phyloP scores from a whole-genome alignment of 129 eudicot species.

The Scalesia atractyloides region DNA sequence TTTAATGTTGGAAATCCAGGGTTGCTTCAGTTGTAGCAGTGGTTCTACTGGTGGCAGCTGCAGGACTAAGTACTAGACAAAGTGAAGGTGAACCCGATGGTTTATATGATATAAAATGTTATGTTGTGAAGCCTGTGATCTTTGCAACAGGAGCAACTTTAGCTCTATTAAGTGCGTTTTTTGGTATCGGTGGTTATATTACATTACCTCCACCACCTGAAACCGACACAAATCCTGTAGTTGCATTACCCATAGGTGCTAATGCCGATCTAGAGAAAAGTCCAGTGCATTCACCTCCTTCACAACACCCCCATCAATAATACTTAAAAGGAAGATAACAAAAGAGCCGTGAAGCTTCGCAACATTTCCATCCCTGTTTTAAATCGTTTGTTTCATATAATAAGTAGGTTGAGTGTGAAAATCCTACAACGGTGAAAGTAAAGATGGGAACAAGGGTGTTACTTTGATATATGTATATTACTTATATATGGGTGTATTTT shows the following conservation, averaged over 20 bases:
- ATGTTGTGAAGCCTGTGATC: constrained; percentile 33
- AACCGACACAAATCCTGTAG: background rate
- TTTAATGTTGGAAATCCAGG: constrained; percentile 18
- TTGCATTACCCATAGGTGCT: constrained; percentile 14
- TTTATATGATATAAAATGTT: constrained; percentile 19
- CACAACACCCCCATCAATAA: background rate
- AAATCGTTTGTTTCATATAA: too few species aligned
- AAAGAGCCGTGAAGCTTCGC: too few species aligned
- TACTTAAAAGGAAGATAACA: background rate
- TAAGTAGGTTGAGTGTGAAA: too few species aligned
- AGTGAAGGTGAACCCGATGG: constrained; percentile 9
- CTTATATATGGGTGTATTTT: too few species aligned
- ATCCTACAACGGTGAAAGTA: too few species aligned
- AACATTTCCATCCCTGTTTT: too few species aligned
- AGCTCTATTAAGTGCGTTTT: constrained; percentile 27
- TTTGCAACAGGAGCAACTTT: constrained; percentile 38
- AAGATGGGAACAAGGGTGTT: too few species aligned
- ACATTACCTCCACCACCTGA: constrained; percentile 18
- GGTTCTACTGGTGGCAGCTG: constrained; percentile 24
- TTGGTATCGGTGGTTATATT: constrained; percentile 24
- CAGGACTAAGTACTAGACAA: constrained; percentile 15
- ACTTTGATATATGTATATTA: too few species aligned
- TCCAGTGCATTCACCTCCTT: too few species aligned
- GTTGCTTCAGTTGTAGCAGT: constrained; percentile 28
- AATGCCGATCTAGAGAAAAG: constrained; percentile 22